phyloP scores from a whole-genome alignment of 768 basidiomycete species.

The Dacryopinax primogenitus region DNA sequence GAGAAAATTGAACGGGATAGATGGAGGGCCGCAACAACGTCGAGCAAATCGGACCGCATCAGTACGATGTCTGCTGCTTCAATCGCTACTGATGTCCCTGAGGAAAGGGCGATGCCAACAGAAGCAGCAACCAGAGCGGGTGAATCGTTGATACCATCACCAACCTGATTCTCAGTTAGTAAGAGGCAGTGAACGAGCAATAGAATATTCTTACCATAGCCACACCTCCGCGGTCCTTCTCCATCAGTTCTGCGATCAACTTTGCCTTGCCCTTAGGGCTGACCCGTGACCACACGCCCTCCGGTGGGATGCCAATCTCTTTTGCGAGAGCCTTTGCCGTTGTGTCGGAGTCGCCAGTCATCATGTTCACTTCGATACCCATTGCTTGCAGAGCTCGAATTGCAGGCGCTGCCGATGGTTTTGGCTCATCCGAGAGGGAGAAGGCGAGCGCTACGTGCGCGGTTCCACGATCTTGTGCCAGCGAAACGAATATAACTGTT shows the following conservation, averaged over 20 bases:
- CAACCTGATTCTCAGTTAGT: constrained; percentile 45
- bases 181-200: neutral
- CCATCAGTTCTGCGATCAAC: constrained; percentile 67
- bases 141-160: constrained; percentile 98
- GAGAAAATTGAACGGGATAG: constrained; percentile 78
- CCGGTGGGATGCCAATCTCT: constrained; percentile 73
- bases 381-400: constrained; percentile 68
- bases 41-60: constrained; percentile 91
- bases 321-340: constrained; percentile 83
- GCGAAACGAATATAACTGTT: constrained; percentile 76
- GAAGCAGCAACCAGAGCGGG: constrained; percentile 92
- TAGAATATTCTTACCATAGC: constrained; percentile 59
- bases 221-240: constrained; percentile 55
- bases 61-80: constrained; percentile 98
- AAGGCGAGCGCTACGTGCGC: constrained; percentile 45
- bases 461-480: constrained; percentile 28
- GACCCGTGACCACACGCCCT: constrained; percentile 82
- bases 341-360: constrained; percentile 81
- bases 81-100: constrained; percentile 92
- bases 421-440: constrained; percentile 77
- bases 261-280: constrained; percentile 92
- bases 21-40: constrained; percentile 92
- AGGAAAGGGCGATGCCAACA: constrained; percentile 90
- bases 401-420: constrained; percentile 70
- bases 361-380: constrained; percentile 86